Evolutionary conservation across 306 rosid species (phyloP).

Genomic region (Acacia crassicarpa): DNA sequence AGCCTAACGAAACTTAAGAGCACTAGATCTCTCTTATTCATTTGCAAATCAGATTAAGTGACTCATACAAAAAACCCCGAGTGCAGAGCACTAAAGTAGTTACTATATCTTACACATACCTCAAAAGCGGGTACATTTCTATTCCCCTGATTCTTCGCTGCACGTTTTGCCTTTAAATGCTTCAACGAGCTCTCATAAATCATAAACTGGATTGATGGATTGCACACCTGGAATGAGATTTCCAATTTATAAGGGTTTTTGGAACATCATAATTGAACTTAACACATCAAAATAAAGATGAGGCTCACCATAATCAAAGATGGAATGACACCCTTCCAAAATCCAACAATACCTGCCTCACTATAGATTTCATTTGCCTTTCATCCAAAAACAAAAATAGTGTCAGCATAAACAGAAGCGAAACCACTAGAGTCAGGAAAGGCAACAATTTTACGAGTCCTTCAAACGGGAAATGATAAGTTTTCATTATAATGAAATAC

Average conservation of each 20-base stretch:
- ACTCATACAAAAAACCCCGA: background rate
- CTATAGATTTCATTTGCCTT: conserved; percentile 63
- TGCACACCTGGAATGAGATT: conserved; percentile 63
- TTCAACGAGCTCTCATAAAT: conserved; percentile 72
- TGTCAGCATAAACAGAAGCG: conserved; percentile 21
- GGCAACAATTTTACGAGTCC: conserved; percentile 2
- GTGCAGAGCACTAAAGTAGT: background rate
- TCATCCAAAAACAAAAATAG: conserved; percentile 25
- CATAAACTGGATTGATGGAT: conserved; percentile 88
- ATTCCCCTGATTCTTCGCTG: conserved; percentile 50
- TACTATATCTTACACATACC: background rate
- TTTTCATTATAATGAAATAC: conserved; percentile 8
- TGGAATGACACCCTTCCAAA: conserved; percentile 90
- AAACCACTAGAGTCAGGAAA: background rate
- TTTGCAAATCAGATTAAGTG: background rate
- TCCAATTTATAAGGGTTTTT: conserved; percentile 6
- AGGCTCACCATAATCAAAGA: conserved; percentile 77
- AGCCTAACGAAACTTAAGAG: background rate
- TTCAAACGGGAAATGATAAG: background rate
- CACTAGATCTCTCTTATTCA: background rate
- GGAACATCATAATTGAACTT: conserved; percentile 6
- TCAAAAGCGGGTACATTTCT: conserved; percentile 56
- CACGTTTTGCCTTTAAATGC: conserved; percentile 55
- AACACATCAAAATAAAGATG: conserved; percentile 18
- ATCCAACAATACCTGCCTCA: conserved; percentile 73